Evolutionary conservation across 495 filamentous ascomycete species (phyloP).

Genomic region (Pyronema omphalodes): DNA sequence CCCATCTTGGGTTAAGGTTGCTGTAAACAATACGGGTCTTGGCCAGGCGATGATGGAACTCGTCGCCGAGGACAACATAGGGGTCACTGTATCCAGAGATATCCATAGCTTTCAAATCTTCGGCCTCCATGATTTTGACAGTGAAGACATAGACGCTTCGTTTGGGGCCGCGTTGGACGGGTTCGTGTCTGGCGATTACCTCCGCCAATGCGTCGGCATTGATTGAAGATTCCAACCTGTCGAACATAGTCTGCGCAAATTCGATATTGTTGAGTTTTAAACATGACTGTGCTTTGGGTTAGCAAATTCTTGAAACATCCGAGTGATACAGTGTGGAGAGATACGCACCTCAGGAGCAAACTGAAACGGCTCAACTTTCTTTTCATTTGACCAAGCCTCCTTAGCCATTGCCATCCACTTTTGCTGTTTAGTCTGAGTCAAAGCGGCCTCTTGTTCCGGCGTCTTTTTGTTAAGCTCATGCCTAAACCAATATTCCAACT

Average conservation of each 20-base stretch:
- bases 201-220: slow-evolving; percentile 89
- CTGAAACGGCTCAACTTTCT: slow-evolving; percentile 93
- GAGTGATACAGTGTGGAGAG: not conserved
- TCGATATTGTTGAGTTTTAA: slow-evolving; percentile 97
- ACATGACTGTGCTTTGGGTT: slow-evolving; percentile 45
- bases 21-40: slow-evolving; percentile 86
- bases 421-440: slow-evolving; percentile 68
- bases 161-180: slow-evolving; percentile 21
- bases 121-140: slow-evolving; percentile 97
- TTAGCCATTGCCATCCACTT: slow-evolving; percentile 81
- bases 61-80: slow-evolving; percentile 90
- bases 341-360: slow-evolving; percentile 73
- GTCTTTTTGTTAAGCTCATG: slow-evolving; percentile 85
- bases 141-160: slow-evolving; percentile 85
- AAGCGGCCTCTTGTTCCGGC: slow-evolving; percentile 66
- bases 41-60: slow-evolving; percentile 92
- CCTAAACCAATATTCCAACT: slow-evolving; percentile 67
- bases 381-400: slow-evolving; percentile 83
- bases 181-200: slow-evolving; percentile 46
- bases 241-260: slow-evolving; percentile 74
- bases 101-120: slow-evolving; percentile 94
- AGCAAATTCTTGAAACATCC: not conserved
- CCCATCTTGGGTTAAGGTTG: slow-evolving; percentile 91
- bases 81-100: slow-evolving; percentile 88
- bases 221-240: slow-evolving; percentile 72